phyloP scores from a whole-genome alignment of 305 asterid species.

The Fraxinus nigra region DNA sequence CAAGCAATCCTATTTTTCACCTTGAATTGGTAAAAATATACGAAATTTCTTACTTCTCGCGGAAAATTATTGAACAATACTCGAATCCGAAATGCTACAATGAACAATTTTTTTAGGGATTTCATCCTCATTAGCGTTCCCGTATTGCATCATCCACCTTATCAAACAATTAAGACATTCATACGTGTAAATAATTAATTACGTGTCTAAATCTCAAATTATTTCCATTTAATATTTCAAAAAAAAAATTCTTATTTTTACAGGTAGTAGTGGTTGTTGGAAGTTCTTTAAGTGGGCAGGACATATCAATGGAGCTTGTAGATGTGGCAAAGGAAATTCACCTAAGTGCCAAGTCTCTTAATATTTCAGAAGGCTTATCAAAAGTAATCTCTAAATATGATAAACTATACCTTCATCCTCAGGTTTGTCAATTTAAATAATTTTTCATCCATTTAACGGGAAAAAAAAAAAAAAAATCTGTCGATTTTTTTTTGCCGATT shows the following conservation, averaged over 20 bases:
- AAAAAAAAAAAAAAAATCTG: too few species aligned
- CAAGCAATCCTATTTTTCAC: not conserved
- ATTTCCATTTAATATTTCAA: not conserved
- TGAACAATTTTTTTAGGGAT: not conserved
- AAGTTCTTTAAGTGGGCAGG: slow-evolving; percentile 81
- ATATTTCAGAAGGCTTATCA: slow-evolving; percentile 60
- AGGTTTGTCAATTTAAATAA: slow-evolving; percentile 38
- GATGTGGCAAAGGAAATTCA: slow-evolving; percentile 71
- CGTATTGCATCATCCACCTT: not conserved
- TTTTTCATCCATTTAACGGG: not conserved
- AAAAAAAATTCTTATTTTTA: not conserved
- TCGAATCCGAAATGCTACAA: not conserved
- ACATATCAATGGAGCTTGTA: slow-evolving; percentile 79
- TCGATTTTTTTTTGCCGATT: not conserved
- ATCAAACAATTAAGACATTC: not conserved
- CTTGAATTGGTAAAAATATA: not conserved
- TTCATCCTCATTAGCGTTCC: not conserved
- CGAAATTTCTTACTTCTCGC: not conserved
- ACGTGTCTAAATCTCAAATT: not conserved
- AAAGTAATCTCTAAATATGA: slow-evolving; percentile 61
- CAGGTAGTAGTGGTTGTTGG: slow-evolving; percentile 92
- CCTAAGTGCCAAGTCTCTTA: slow-evolving; percentile 51
- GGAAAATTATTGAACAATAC: not conserved
- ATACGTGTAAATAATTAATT: too few species aligned
- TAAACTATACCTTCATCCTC: slow-evolving; percentile 58